Conservation (phyloP, 2,329 filamentous ascomycete genomes). For the Penicillium sclerotigenum region DNA sequence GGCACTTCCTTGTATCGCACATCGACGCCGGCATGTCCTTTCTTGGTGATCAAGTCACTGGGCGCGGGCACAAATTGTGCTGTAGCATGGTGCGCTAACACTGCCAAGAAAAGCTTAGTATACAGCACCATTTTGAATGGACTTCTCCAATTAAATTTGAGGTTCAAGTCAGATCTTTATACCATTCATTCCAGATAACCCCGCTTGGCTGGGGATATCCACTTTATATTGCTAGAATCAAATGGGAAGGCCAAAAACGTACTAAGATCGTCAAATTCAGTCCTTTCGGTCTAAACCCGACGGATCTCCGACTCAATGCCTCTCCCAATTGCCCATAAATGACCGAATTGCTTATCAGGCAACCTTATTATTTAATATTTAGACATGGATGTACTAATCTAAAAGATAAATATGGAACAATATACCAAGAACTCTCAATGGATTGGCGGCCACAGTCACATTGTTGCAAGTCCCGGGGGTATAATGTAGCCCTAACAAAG, state of each 20-base stretch:
- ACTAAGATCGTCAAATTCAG: not conserved
- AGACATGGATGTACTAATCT: too few species aligned
- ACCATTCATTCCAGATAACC: not conserved
- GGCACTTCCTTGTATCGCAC: constrained; percentile 22
- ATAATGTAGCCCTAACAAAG: too few species aligned
- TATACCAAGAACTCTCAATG: too few species aligned
- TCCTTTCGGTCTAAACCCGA: not conserved
- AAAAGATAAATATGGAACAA: too few species aligned
- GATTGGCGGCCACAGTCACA: too few species aligned
- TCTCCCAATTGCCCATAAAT: not conserved
- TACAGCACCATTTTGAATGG: not conserved
- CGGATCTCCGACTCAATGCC: not conserved
- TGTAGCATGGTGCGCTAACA: not conserved
- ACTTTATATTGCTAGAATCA: not conserved
- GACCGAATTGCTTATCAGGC: not conserved
- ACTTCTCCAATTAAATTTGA: not conserved
- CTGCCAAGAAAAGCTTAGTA: not conserved
- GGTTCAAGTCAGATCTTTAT: not conserved
- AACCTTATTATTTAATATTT: not conserved
- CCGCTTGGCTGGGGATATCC: not conserved
- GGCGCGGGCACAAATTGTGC: not conserved
- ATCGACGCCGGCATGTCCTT: constrained; percentile 7
- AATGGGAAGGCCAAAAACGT: not conserved
- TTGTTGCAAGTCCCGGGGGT: too few species aligned
- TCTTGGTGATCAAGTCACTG: not conserved